These are phyloP conservation scores for Kazachstania martiniae DNA, from an alignment of 805 yeast species.

Conservation along the genomic window DNA sequence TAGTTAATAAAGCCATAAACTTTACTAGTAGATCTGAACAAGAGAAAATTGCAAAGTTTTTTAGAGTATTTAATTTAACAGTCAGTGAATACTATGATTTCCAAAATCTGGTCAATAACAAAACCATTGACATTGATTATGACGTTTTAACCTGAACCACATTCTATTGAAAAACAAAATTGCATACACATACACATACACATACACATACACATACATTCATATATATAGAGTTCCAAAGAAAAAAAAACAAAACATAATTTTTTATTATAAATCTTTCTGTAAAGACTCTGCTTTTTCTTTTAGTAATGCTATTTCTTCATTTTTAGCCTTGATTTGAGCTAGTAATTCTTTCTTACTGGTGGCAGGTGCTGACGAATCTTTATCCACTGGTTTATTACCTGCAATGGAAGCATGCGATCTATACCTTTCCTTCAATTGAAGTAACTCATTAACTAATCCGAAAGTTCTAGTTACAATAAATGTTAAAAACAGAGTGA, in stretches of 20 bases:
- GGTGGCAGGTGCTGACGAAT: too few species aligned
- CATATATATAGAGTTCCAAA: not conserved
- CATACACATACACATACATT: too few species aligned
- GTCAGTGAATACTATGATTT: conserved; percentile 18
- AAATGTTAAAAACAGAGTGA: conserved; percentile 81
- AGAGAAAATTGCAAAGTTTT: conserved; percentile 10
- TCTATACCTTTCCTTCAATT: conserved; percentile 45
- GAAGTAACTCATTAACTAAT: conserved; percentile 62
- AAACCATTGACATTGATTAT: conserved; percentile 14
- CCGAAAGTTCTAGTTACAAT: conserved; percentile 77
- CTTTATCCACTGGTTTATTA: conserved; percentile 3
- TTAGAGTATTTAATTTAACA: conserved; percentile 19
- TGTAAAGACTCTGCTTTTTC: conserved; percentile 62
- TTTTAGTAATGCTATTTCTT: conserved; percentile 55
- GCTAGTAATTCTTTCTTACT: conserved; percentile 34
- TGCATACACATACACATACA: too few species aligned
- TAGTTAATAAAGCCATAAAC: too few species aligned
- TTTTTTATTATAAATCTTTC: conserved; percentile 34
- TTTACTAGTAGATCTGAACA: conserved; percentile 13
- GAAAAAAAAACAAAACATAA: not conserved
- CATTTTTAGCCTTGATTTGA: conserved; percentile 46
- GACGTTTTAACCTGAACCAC: conserved; percentile 9
- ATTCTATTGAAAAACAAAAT: too few species aligned
- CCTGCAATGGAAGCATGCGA: not conserved
- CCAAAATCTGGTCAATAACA: conserved; percentile 12